These are phyloP conservation scores for Malassezia globosa DNA, from an alignment of 1,284 basidiomycete genomes.

Conservation along the genomic window DNA sequence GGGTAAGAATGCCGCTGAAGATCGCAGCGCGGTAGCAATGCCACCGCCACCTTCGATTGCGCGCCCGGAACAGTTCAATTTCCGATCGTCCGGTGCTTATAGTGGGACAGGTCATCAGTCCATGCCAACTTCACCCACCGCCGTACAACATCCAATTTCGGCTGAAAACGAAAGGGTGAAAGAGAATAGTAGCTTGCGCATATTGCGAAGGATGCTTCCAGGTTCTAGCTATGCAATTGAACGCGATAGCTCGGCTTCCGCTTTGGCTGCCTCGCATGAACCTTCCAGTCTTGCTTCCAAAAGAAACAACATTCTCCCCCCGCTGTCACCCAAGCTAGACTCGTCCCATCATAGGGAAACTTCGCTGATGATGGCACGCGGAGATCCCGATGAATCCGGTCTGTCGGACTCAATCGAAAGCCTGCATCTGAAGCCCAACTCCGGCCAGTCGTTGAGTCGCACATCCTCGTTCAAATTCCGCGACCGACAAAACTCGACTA, in stretches of 20 bases:
- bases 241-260: background rate
- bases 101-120: too few relatives aligned
- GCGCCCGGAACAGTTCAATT: too few relatives aligned
- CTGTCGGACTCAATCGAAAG: slow-evolving; percentile 23
- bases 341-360: slow-evolving; percentile 18
- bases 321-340: slow-evolving; percentile 21
- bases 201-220: slow-evolving; percentile 41
- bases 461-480: slow-evolving; percentile 19
- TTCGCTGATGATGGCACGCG: slow-evolving; percentile 30
- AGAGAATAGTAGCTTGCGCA: slow-evolving; percentile 34
- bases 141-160: background rate
- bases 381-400: slow-evolving; percentile 23
- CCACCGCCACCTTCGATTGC: too few relatives aligned
- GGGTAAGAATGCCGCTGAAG: too few relatives aligned
- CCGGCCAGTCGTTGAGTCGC: slow-evolving; percentile 30
- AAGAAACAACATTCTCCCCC: too few relatives aligned
- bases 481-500: slow-evolving; percentile 11
- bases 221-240: slow-evolving; percentile 6
- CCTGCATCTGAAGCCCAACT: slow-evolving; percentile 22
- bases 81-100: too few relatives aligned
- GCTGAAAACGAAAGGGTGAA: slow-evolving; percentile 24
- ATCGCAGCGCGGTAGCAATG: too few relatives aligned
- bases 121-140: background rate
- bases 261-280: background rate
- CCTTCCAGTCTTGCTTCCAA: too few relatives aligned